Evolutionary conservation across 2,329 filamentous ascomycete genomes (phyloP).

Genomic region (Chaetothyriales sp.): DNA sequence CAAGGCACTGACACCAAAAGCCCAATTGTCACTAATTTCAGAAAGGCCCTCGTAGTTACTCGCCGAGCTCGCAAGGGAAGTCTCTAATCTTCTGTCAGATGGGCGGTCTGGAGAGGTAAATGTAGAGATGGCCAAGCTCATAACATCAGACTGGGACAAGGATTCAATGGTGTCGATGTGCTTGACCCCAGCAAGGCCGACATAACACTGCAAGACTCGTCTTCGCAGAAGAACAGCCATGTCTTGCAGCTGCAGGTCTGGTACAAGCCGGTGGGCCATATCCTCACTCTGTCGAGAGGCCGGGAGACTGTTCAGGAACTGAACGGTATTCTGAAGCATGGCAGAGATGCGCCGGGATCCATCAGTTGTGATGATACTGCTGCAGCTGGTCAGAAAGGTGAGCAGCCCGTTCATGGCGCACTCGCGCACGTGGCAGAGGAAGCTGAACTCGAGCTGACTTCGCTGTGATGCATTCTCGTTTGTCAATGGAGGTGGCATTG

Average conservation of each 20-base stretch:
- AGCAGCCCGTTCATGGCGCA: conserved; percentile 84
- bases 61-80: conserved; percentile 78
- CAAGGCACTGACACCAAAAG: conserved; percentile 81
- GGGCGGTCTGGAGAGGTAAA: conserved; percentile 91
- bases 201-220: conserved; percentile 86
- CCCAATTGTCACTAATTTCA: conserved; percentile 88
- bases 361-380: conserved; percentile 77
- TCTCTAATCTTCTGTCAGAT: conserved; percentile 58
- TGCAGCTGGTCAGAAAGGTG: conserved; percentile 87
- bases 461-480: conserved; percentile 78
- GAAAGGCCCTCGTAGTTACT: conserved; percentile 86
- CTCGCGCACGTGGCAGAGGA: conserved; percentile 84
- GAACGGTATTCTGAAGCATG: conserved; percentile 89
- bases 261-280: conserved; percentile 64
- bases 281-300: conserved; percentile 76
- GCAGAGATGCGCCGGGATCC: conserved; percentile 81
- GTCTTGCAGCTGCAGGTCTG: conserved; percentile 75
- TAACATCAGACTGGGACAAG: conserved; percentile 74
- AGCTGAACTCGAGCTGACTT: conserved; percentile 76
- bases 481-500: conserved; percentile 80
- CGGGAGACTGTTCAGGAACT: conserved; percentile 74
- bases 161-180: conserved; percentile 73
- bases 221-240: conserved; percentile 85
- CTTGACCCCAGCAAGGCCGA: conserved; percentile 75
- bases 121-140: conserved; percentile 75